phyloP scores from a whole-genome alignment of 1,284 basidiomycete genomes.

The Sporisorium sorghi region DNA sequence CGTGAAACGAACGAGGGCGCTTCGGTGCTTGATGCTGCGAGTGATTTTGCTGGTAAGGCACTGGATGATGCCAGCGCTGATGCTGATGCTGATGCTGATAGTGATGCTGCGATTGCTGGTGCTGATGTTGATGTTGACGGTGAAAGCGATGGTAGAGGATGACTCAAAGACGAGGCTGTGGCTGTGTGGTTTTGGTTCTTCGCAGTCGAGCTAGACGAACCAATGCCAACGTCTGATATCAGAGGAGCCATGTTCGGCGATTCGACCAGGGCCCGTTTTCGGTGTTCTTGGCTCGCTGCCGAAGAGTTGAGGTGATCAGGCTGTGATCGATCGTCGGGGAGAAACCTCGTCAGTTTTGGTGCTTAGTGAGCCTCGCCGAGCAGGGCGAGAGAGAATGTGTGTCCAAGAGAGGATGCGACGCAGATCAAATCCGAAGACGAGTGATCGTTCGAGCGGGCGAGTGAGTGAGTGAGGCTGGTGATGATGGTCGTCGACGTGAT shows the following conservation, averaged over 20 bases:
- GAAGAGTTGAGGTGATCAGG: neutral
- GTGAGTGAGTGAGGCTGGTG: too few species aligned
- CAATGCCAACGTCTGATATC: conserved; percentile 14
- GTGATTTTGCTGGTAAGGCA: neutral
- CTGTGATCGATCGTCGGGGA: too few species aligned
- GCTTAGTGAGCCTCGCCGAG: too few species aligned
- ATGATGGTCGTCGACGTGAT: too few species aligned
- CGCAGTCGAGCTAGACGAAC: conserved; percentile 4
- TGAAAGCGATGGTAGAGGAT: conserved; percentile 4
- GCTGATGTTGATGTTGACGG: neutral
- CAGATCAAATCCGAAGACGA: too few species aligned
- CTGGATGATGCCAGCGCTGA: conserved; percentile 3
- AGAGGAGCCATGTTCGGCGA: conserved; percentile 15
- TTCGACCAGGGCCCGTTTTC: neutral
- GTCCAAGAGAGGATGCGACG: too few species aligned
- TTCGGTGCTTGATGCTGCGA: neutral
- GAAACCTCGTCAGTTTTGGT: too few species aligned
- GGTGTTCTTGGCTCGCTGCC: too few species aligned
- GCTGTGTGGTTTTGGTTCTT: too few species aligned
- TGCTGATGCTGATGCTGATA: conserved; percentile 4
- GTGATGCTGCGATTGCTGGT: conserved; percentile 6
- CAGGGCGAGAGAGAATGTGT: too few species aligned
- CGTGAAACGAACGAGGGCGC: conserved; percentile 29
- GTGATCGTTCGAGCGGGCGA: too few species aligned
- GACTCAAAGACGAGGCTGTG: conserved; percentile 1